These are phyloP conservation scores for Fusarium oxysporum DNA, from an alignment of 2,329 filamentous ascomycete genomes.

Conservation along the genomic window DNA sequence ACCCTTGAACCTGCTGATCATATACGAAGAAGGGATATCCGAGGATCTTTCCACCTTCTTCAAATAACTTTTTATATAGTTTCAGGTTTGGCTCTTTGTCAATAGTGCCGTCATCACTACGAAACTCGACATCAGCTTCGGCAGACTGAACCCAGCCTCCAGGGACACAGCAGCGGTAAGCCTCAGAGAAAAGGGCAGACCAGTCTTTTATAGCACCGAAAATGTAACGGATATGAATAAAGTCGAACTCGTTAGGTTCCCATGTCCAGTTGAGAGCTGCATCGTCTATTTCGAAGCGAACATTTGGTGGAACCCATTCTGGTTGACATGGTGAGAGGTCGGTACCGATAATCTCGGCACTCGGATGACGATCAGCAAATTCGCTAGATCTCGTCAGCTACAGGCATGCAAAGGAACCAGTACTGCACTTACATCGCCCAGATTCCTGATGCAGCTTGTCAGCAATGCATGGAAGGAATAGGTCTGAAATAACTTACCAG, in stretches of 20 bases:
- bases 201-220: constrained; percentile 38
- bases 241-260: constrained; percentile 24
- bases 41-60: constrained; percentile 27
- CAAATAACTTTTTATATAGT: constrained; percentile 5
- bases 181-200: constrained; percentile 25
- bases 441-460: background rate
- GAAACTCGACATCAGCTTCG: constrained; percentile 26
- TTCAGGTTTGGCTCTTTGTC: constrained; percentile 9
- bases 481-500: background rate
- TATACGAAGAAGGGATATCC: constrained; percentile 29
- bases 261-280: constrained; percentile 34
- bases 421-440: constrained; percentile 13
- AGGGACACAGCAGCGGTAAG: constrained; percentile 34
- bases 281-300: constrained; percentile 37
- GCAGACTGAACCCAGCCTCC: constrained; percentile 39
- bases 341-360: constrained; percentile 26
- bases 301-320: constrained; percentile 37
- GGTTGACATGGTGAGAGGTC: constrained; percentile 40
- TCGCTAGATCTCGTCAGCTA: background rate
- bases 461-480: accelerated
- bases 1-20: constrained; percentile 19
- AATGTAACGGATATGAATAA: constrained; percentile 36
- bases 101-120: constrained; percentile 28
- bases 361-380: constrained; percentile 35
- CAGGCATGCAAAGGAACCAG: accelerated